Conservation (phyloP, 2,329 filamentous ascomycete genomes). For the Aspergillus sojae region DNA sequence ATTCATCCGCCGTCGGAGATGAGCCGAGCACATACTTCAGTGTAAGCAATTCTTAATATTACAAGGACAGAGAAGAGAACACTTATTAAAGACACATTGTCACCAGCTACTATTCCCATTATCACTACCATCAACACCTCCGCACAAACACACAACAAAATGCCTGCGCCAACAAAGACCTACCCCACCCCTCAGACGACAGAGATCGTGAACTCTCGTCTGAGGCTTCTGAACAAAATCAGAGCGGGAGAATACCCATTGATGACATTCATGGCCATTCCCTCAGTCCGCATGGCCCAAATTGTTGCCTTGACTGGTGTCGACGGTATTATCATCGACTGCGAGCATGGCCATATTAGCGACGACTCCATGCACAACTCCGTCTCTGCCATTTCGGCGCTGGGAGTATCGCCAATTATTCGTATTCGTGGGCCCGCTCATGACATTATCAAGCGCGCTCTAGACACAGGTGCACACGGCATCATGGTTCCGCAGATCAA, state of each 20-base stretch:
- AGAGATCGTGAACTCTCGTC: conserved; percentile 43
- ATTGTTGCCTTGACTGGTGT: conserved; percentile 65
- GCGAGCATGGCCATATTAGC: conserved; percentile 32
- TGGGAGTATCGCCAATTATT: conserved; percentile 29
- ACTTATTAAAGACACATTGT: background rate
- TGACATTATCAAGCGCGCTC: conserved; percentile 30
- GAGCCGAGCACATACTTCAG: background rate
- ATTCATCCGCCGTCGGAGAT: background rate
- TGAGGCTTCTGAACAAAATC: conserved; percentile 50
- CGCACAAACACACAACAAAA: background rate
- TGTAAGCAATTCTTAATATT: too few relatives aligned
- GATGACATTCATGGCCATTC: conserved; percentile 55
- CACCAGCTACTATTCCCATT: background rate
- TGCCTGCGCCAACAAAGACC: conserved; percentile 12
- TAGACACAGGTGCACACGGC: conserved; percentile 32
- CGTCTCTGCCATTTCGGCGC: conserved; percentile 26
- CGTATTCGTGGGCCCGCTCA: conserved; percentile 22
- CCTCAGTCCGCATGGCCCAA: conserved; percentile 52
- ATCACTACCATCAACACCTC: background rate
- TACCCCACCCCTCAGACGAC: conserved; percentile 37
- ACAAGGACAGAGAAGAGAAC: background rate
- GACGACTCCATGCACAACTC: conserved; percentile 34
- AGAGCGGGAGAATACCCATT: conserved; percentile 44
- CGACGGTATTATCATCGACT: conserved; percentile 61
- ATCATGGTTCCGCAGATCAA: conserved; percentile 58